A percentile compares a stretch with the other conserved stretches of the same genome.
Evolutionary conservation across 768 basidiomycete species (phyloP).

Genomic region (Trametes cinnabarina): DNA sequence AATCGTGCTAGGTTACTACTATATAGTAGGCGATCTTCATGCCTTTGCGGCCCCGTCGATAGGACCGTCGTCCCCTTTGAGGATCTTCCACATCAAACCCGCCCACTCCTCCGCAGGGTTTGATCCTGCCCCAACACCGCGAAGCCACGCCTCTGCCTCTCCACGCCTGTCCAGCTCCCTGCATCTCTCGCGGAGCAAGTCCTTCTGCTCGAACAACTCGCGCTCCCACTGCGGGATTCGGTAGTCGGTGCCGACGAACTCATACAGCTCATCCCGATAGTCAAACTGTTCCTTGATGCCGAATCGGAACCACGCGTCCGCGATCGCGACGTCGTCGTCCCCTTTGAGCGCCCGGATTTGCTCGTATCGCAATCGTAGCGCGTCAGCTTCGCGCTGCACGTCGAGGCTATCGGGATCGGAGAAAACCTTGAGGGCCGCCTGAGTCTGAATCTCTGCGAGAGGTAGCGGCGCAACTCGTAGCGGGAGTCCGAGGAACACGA

Average conservation of each 20-base stretch:
- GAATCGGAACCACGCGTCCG: slow-evolving; percentile 58
- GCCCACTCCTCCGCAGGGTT: slow-evolving; percentile 64
- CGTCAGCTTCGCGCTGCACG: slow-evolving; percentile 42
- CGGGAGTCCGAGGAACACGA: slow-evolving; percentile 68
- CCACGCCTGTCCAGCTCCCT: slow-evolving; percentile 51
- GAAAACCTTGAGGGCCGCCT: slow-evolving; percentile 57
- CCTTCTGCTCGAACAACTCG: slow-evolving; percentile 50
- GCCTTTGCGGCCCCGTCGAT: no score
- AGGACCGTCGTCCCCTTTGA: slow-evolving; percentile 9
- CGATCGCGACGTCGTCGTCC: slow-evolving; percentile 36
- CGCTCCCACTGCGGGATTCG: slow-evolving; percentile 55
- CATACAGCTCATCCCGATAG: slow-evolving; percentile 61
- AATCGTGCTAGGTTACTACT: no score
- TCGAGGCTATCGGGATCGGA: slow-evolving; percentile 50
- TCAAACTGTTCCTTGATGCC: slow-evolving; percentile 55
- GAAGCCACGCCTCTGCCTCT: slow-evolving; percentile 57
- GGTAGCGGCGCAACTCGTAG: slow-evolving; percentile 69
- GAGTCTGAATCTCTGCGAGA: slow-evolving; percentile 73
- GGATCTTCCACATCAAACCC: slow-evolving; percentile 39
- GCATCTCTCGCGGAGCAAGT: slow-evolving; percentile 56
- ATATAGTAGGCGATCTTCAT: no score
- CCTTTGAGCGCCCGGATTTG: slow-evolving; percentile 31
- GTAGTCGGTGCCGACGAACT: slow-evolving; percentile 33
- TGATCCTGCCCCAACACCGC: slow-evolving; percentile 61
- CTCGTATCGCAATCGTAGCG: slow-evolving; percentile 47